phyloP scores from a whole-genome alignment of 768 basidiomycete genomes.

The Gautieria morchelliformis region DNA sequence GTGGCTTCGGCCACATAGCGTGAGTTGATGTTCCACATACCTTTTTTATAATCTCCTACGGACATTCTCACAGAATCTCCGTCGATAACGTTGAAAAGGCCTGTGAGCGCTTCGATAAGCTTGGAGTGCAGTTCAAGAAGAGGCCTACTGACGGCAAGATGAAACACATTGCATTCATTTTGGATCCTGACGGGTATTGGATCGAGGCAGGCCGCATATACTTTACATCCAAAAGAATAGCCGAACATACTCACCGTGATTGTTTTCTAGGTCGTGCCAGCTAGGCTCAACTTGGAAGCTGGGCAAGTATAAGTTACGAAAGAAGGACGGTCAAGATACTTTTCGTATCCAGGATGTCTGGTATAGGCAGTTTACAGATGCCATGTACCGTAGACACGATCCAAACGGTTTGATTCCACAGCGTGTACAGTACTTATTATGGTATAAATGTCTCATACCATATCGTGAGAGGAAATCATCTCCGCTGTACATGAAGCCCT shows the following conservation, averaged over 20 bases:
- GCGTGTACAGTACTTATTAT: no score
- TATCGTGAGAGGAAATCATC: no score
- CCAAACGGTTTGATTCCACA: no score
- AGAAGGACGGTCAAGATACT: no score
- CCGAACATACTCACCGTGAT: not conserved
- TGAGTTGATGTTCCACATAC: not conserved
- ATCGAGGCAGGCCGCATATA: constrained; percentile 11
- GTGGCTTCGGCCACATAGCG: constrained; percentile 22
- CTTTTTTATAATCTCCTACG: constrained; percentile 33
- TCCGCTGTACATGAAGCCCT: no score
- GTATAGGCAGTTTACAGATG: no score
- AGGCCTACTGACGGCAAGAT: constrained; percentile 77
- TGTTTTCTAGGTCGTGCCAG: constrained; percentile 4
- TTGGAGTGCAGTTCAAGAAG: constrained; percentile 85
- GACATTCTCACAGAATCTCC: constrained; percentile 84
- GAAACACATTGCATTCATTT: constrained; percentile 72
- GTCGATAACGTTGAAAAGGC: constrained; percentile 78
- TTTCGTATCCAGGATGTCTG: no score
- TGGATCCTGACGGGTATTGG: constrained; percentile 74
- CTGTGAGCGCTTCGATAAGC: constrained; percentile 71
- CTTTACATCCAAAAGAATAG: not conserved
- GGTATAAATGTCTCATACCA: no score
- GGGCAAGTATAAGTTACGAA: not conserved
- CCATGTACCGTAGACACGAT: no score
- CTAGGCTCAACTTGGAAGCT: not conserved